phyloP scores from a whole-genome alignment of 1,284 basidiomycete species.

The Peniophora sp. region DNA sequence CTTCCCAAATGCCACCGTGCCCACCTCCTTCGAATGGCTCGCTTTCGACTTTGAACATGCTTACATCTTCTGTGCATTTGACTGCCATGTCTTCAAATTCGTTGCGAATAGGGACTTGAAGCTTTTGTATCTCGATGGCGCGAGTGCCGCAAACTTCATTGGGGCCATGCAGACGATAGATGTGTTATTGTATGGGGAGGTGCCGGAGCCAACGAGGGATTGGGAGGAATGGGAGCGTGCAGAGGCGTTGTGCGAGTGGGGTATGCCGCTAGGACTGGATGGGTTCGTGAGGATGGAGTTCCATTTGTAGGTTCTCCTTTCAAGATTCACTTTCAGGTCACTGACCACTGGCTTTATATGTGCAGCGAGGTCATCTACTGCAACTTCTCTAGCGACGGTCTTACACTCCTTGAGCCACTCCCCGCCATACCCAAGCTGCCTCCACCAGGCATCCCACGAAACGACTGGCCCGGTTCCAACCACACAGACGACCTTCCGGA shows the following conservation, averaged over 20 bases:
- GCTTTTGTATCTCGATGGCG: slow-evolving; percentile 16
- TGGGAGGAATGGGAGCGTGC: slow-evolving; percentile 1
- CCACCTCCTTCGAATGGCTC: slow-evolving; percentile 13
- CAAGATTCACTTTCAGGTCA: slow-evolving; percentile 40
- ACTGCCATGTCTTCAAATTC: slow-evolving; percentile 9
- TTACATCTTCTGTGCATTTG: slow-evolving; percentile 7
- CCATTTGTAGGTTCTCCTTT: slow-evolving; percentile 44
- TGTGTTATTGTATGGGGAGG: background rate
- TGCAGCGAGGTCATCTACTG: no score
- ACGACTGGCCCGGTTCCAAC: background rate
- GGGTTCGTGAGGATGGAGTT: slow-evolving; percentile 32
- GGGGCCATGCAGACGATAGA: background rate
- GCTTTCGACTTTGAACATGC: slow-evolving; percentile 16
- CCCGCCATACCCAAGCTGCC: background rate
- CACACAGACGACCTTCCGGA: background rate
- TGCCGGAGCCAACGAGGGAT: background rate
- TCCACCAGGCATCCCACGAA: background rate
- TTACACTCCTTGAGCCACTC: slow-evolving; percentile 26
- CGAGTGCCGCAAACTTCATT: slow-evolving; percentile 10
- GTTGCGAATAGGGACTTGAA: slow-evolving; percentile 10
- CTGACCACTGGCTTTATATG: no score
- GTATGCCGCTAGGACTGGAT: slow-evolving; percentile 1
- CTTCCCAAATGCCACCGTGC: slow-evolving; percentile 2
- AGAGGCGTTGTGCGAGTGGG: slow-evolving; percentile 3
- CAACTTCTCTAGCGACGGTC: no score